Percentiles rank a stretch among this genome's conserved stretches.
Conservation (phyloP, 164 flowering plant genomes). For the Liquidambar formosana region DNA sequence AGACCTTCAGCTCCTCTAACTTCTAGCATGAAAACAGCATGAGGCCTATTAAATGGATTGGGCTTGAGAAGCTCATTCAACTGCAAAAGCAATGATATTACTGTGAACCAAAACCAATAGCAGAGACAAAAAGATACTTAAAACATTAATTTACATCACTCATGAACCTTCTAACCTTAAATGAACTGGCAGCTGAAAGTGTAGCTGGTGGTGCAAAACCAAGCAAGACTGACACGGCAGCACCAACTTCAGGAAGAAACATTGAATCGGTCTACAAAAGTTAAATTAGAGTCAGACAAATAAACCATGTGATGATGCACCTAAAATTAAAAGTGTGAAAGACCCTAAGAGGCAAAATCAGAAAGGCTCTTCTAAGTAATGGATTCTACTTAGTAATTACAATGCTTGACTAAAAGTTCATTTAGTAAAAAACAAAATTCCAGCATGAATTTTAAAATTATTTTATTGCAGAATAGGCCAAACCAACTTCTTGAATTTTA, state of each 20-base stretch:
- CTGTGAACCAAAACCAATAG: neutral
- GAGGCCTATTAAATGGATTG: conserved; percentile 89
- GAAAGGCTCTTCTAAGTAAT: no score
- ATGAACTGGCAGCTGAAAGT: conserved; percentile 63
- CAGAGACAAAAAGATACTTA: neutral
- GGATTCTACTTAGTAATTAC: no score
- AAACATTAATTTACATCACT: neutral
- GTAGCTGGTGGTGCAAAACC: conserved; percentile 79
- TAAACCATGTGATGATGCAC: neutral
- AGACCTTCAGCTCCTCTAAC: conserved; percentile 66
- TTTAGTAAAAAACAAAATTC: no score
- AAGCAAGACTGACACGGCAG: conserved; percentile 82
- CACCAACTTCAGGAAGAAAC: conserved; percentile 65
- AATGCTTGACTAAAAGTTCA: no score
- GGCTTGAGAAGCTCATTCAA: conserved; percentile 75
- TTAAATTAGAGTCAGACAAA: conserved; percentile 3
- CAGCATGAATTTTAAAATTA: no score
- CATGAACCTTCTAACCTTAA: conserved; percentile 45
- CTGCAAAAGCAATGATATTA: conserved; percentile 42
- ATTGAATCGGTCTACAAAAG: conserved; percentile 47
- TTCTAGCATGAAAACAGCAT: conserved; percentile 71
- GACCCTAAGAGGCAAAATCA: no score
- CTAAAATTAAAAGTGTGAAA: no score
- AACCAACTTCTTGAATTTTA: no score
- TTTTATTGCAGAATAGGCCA: no score